A percentile compares a stretch with the other conserved stretches of the same genome.
phyloP scores from a whole-genome alignment of 75 land plant species.

The Gnetum montanum region DNA sequence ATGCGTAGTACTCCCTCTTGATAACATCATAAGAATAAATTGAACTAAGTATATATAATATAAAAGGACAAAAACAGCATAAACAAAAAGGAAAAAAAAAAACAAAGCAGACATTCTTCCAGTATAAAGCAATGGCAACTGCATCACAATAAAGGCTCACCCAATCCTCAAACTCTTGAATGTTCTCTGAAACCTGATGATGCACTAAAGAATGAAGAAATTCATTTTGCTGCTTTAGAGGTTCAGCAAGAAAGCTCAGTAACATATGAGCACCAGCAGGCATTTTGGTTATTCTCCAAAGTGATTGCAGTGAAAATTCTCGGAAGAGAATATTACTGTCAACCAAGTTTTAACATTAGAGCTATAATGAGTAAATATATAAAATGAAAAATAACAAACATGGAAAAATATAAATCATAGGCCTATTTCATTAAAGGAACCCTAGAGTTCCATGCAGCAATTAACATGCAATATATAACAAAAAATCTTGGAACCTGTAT shows the following conservation, averaged over 20 bases:
- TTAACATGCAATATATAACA: too few species aligned
- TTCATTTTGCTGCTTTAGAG: conserved; percentile 65
- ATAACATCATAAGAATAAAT: neutral
- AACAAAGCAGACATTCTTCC: neutral
- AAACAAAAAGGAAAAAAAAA: too few species aligned
- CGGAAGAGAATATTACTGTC: conserved; percentile 82
- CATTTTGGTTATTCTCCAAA: conserved; percentile 72
- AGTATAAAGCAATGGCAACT: neutral
- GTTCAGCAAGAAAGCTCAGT: conserved; percentile 80
- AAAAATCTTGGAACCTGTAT: too few species aligned
- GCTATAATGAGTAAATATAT: too few species aligned
- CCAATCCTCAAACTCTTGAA: conserved; percentile 90
- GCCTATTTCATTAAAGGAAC: too few species aligned
- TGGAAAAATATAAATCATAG: too few species aligned
- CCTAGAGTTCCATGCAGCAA: too few species aligned
- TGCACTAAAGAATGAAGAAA: conserved; percentile 37
- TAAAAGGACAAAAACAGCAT: neutral
- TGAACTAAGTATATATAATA: neutral
- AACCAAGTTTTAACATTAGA: too few species aligned
- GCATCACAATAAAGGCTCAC: conserved; percentile 21
- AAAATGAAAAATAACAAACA: too few species aligned
- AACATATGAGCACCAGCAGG: conserved; percentile 83
- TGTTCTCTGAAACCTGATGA: conserved; percentile 47
- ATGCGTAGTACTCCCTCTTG: conserved; percentile 81
- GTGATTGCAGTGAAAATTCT: conserved; percentile 87